Base-by-base conservation (phyloP, 2,329 filamentous ascomycete genomes). In the Periconia macrospinosa region DNA sequence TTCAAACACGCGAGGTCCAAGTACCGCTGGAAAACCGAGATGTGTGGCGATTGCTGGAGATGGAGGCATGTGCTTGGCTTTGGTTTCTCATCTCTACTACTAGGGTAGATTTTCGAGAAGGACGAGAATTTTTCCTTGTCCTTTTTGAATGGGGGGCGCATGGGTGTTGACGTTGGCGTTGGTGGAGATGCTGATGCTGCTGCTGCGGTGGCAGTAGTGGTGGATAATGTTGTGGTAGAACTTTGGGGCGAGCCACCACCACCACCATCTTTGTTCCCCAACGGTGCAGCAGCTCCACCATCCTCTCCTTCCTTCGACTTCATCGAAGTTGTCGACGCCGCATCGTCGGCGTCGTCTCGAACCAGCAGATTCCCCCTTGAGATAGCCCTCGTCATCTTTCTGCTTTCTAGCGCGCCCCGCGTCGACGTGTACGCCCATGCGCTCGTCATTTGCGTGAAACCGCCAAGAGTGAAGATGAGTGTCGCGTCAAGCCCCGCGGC, bases 381-480 rank as follows among this genome's bases (percentile, higher is more conserved):
- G 1, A 79, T 58, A 6, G 75, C 68, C 55, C 74, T 76, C 6
- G 74, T 74, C 18, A 78, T 71, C 11, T 60, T 69, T 14, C 72
- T 65, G 37, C 72, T 74, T 1, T 72, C 75, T 53, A 76, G 74
- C 10, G 76, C 75, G 15, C 77, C 77, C 8, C 73, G 70, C 76
- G 79, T 80, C 71, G 76, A 79, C 58, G 69, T 65, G 55, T 73
- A 72, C 37, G 65, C 67, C 72, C 71, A 75, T 3, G 73, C 71
- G 2, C 60, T 61, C 19, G 74, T 70, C 15, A 75, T 65, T 48
- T 74, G 70, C 20, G 68, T 58, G 2, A 74, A 56, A 6, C 73
- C 73, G 23, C 73, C 73, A 41, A 76, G 72, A 5, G 74, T 74
- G 61, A 74, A 68, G 30, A 76, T 47, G 17, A 75, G 61, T 2